phyloP scores from a whole-genome alignment of 208 protist species.

The Leishmania tropica region DNA sequence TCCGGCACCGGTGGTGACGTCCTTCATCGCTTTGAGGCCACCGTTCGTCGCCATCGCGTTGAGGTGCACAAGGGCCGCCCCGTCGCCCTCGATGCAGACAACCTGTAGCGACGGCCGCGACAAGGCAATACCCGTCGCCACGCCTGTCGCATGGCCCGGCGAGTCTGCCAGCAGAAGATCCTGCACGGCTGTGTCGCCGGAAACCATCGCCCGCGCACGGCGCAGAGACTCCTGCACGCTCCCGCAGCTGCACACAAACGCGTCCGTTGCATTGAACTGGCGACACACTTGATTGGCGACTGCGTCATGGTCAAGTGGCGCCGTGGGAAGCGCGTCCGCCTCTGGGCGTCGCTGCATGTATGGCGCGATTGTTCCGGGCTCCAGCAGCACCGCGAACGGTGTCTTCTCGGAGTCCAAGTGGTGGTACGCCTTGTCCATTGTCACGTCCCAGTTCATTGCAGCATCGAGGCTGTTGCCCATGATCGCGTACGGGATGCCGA shows the following conservation, averaged over 20 bases:
- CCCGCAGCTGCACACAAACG: conserved; percentile 76
- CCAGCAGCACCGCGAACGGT: conserved; percentile 80
- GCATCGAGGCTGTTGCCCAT: conserved; percentile 56
- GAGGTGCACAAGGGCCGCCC: conserved; percentile 82
- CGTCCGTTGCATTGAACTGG: conserved; percentile 55
- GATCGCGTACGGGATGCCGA: conserved; percentile 64
- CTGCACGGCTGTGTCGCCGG: conserved; percentile 19
- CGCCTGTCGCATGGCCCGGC: conserved; percentile 68
- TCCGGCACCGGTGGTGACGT: conserved; percentile 18
- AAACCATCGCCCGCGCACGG: not conserved
- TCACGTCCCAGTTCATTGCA: conserved; percentile 46
- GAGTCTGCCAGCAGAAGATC: conserved; percentile 83
- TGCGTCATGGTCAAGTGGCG: conserved; percentile 54
- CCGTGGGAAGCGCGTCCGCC: conserved; percentile 30
- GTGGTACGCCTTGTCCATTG: conserved; percentile 54
- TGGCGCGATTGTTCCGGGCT: conserved; percentile 49
- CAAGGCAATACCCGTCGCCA: conserved; percentile 76
- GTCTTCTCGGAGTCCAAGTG: conserved; percentile 56
- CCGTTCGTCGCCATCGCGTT: conserved; percentile 61
- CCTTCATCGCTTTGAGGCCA: conserved; percentile 27
- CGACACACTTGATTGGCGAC: conserved; percentile 74
- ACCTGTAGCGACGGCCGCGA: conserved; percentile 59
- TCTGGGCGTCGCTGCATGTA: conserved; percentile 34
- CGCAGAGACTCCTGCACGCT: conserved; percentile 33
- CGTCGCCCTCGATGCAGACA: conserved; percentile 86